These are phyloP conservation scores for Termitomyces sp. DNA, from an alignment of 768 basidiomycete genomes.

Conservation along the genomic window DNA sequence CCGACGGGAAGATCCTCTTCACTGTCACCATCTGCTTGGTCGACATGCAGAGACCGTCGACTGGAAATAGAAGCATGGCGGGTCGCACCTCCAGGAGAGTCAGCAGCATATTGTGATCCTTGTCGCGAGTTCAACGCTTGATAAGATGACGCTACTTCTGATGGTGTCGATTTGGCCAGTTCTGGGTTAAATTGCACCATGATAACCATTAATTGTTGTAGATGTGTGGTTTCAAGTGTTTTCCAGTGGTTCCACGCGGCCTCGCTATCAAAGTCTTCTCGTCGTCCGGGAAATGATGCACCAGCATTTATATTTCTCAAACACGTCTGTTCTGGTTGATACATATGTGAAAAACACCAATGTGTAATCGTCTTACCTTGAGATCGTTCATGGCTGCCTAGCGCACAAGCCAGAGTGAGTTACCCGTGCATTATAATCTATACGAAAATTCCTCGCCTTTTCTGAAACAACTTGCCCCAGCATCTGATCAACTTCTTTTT, in stretches of 20 bases:
- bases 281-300: constrained; percentile 74
- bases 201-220: constrained; percentile 84
- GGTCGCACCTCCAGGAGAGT: constrained; percentile 26
- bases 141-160: constrained; percentile 44
- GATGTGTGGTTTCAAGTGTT: constrained; percentile 70
- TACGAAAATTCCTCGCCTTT: constrained; percentile 39
- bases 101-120: constrained; percentile 49
- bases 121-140: constrained; percentile 46
- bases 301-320: constrained; percentile 89
- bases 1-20: constrained; percentile 72
- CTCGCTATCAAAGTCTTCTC: constrained; percentile 82
- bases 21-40: constrained; percentile 35
- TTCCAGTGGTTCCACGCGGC: constrained; percentile 84
- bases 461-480: constrained; percentile 62
- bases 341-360: constrained; percentile 7
- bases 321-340: constrained; percentile 53
- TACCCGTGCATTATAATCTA: background rate
- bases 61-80: constrained; percentile 64
- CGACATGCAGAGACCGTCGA: constrained; percentile 52
- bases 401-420: background rate
- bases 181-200: constrained; percentile 87
- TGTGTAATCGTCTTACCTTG: constrained; percentile 47
- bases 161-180: constrained; percentile 71
- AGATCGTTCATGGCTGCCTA: constrained; percentile 84
- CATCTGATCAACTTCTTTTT: constrained; percentile 68